Base-by-base conservation (phyloP, 2,329 filamentous ascomycete species). In the Talaromyces atroroseus region DNA sequence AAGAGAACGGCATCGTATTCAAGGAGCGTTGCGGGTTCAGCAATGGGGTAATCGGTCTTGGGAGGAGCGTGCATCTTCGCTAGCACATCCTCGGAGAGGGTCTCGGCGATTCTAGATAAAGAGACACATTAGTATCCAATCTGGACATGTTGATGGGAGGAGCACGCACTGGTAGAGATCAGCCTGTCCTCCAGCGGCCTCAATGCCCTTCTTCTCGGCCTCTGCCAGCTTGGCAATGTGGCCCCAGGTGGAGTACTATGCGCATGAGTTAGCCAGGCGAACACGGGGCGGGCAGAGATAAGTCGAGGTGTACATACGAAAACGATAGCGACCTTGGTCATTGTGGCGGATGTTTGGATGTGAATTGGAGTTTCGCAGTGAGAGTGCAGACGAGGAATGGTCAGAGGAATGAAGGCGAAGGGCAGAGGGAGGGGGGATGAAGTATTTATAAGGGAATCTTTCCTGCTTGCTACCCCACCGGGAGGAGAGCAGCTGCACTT, bases 261-360 rank as follows among this genome's bases (percentile, higher is more conserved):
- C 16, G 32, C 4, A 47, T 20, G 49, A 56, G 11, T 34, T 21
- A 57, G 49, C 52, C 40, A 26, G 36, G 36, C 20, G 23, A 36
- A 24, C 8, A 20, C 34, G 20, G 18, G 56, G 58, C 18, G n/a
- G n/a, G 36, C 52, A 34, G 38, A 57, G 40, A 52, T 56, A 44
- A 20, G 21, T n/a, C 29, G 18, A 6, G n/a, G 16, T 49, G 38
- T 5, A 83, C 88, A 65, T 81, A 92, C 89, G 75, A 85, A 95
- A 73, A 96, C 84, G 76, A 96, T 94, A 66, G 91, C 91, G 71
- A 96, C 83, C 74, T 89, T 89, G 78, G 89, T 89, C 90, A 95
- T 95, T 68, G 67, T 81, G 79, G 69, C 60, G 57, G 56, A 2
- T 59, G 51, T 46, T 26, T 8, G 3, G 42, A 38, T 38, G 18